These are phyloP conservation scores for Inosperma sp. DNA, from an alignment of 768 basidiomycete species.

Conservation along the genomic window DNA sequence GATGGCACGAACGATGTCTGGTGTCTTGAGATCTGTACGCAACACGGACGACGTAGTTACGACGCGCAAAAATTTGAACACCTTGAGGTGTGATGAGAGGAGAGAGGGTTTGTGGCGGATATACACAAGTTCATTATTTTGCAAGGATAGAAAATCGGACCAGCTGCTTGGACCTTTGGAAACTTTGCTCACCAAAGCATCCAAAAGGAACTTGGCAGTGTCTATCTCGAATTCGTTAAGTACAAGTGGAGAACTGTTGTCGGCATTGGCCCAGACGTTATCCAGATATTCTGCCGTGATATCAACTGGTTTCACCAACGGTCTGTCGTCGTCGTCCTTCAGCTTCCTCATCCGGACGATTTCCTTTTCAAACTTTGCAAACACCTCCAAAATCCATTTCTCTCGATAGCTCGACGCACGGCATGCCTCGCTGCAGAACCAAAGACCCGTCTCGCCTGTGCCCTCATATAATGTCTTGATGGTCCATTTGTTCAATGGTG, in stretches of 20 bases:
- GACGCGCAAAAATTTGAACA: slow-evolving; percentile 55
- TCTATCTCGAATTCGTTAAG: slow-evolving; percentile 55
- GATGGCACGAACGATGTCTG: slow-evolving; percentile 46
- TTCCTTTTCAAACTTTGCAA: slow-evolving; percentile 14
- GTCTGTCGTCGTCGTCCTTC: too few species aligned
- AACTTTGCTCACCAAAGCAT: slow-evolving; percentile 45
- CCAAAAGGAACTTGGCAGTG: slow-evolving; percentile 51
- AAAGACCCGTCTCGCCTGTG: slow-evolving; percentile 43
- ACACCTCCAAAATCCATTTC: slow-evolving; percentile 18
- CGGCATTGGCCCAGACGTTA: slow-evolving; percentile 42
- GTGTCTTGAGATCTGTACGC: slow-evolving; percentile 10
- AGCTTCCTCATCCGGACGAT: not conserved
- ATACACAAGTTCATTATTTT: slow-evolving; percentile 52
- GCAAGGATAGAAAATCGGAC: slow-evolving; percentile 49
- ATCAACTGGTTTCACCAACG: too few species aligned
- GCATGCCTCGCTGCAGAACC: slow-evolving; percentile 55
- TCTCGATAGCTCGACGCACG: slow-evolving; percentile 21
- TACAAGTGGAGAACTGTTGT: slow-evolving; percentile 16
- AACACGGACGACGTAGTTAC: too few species aligned
- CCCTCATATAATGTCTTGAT: too few species aligned
- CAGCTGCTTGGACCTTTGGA: slow-evolving; percentile 37
- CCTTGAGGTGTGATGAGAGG: slow-evolving; percentile 47
- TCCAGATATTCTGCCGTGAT: slow-evolving; percentile 41
- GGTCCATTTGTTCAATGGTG: slow-evolving; percentile 11
- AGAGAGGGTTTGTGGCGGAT: slow-evolving; percentile 44